These are phyloP conservation scores for Chaetomiaceae sp. DNA, from an alignment of 2,329 filamentous ascomycete genomes.

Conservation along the genomic window DNA sequence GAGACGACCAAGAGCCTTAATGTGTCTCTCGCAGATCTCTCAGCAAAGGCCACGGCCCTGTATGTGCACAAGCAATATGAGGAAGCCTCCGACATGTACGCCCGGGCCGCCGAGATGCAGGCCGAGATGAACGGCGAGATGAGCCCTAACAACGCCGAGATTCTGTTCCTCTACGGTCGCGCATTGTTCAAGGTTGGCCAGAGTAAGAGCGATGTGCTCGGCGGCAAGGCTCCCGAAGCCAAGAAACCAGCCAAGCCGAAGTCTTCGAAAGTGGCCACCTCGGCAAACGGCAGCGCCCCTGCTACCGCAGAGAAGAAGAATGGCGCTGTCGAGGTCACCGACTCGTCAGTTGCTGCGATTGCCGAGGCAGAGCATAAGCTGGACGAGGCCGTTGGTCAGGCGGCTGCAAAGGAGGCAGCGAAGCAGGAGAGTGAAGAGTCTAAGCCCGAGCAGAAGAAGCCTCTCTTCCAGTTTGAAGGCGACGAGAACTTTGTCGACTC, in stretches of 20 bases:
- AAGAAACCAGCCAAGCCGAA: constrained; percentile 42
- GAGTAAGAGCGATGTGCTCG: constrained; percentile 89
- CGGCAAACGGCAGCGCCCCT: constrained; percentile 31
- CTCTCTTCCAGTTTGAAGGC: constrained; percentile 86
- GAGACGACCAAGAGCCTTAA: constrained; percentile 38
- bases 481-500: constrained; percentile 90
- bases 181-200: constrained; percentile 92
- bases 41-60: constrained; percentile 73
- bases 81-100: constrained; percentile 81
- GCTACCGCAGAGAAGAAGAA: constrained; percentile 32
- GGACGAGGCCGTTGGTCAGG: constrained; percentile 43
- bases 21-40: constrained; percentile 71
- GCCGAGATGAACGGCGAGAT: constrained; percentile 90
- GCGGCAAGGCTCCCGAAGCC: constrained; percentile 65
- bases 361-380: constrained; percentile 40
- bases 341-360: constrained; percentile 5
- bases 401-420: constrained; percentile 40
- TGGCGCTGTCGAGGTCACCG: constrained; percentile 31
- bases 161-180: constrained; percentile 91
- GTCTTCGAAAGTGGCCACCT: constrained; percentile 38
- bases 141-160: constrained; percentile 82
- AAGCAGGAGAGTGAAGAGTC: constrained; percentile 35
- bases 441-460: constrained; percentile 55
- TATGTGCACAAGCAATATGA: constrained; percentile 88
- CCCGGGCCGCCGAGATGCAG: constrained; percentile 83